A percentile compares a stretch with the other conserved stretches of the same genome.
Conservation (phyloP, 164 flowering plant species). For the Brasenia schreberi region DNA sequence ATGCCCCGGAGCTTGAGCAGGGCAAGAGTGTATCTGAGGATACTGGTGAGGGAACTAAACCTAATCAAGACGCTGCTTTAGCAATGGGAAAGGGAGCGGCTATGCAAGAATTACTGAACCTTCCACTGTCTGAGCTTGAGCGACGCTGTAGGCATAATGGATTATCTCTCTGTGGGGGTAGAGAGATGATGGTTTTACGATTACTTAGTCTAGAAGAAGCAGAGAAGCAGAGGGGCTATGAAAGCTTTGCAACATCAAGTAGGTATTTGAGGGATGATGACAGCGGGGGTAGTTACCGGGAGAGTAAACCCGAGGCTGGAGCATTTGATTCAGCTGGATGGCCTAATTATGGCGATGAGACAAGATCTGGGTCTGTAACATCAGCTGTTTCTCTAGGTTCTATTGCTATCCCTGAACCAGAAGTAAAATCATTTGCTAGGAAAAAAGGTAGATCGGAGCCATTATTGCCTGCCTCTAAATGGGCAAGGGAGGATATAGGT, state of each 20-base stretch:
- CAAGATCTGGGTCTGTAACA: slow-evolving; percentile 19
- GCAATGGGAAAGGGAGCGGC: slow-evolving; percentile 98
- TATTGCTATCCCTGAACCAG: slow-evolving; percentile 48
- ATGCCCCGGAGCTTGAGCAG: slow-evolving; percentile 67
- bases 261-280: slow-evolving; percentile 25
- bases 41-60: slow-evolving; percentile 30
- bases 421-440: slow-evolving; percentile 33
- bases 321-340: slow-evolving; percentile 28
- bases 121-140: slow-evolving; percentile 85
- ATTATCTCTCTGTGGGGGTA: slow-evolving; percentile 89
- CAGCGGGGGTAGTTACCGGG: slow-evolving; percentile 23
- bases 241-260: slow-evolving; percentile 33
- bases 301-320: slow-evolving; percentile 24
- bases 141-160: slow-evolving; percentile 98
- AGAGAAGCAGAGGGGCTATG: slow-evolving; percentile 67
- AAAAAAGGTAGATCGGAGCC: slow-evolving; percentile 52
- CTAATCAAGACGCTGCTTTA: slow-evolving; percentile 71
- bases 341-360: slow-evolving; percentile 41
- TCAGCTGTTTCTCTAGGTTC: slow-evolving; percentile 21
- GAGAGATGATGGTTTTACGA: slow-evolving; percentile 95
- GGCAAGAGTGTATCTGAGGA: slow-evolving; percentile 37
- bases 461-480: slow-evolving; percentile 72
- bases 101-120: slow-evolving; percentile 57
- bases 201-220: slow-evolving; percentile 93
- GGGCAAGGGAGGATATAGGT: slow-evolving; percentile 92